phyloP scores from a whole-genome alignment of 768 basidiomycete species.

The Tricholoma terreum region DNA sequence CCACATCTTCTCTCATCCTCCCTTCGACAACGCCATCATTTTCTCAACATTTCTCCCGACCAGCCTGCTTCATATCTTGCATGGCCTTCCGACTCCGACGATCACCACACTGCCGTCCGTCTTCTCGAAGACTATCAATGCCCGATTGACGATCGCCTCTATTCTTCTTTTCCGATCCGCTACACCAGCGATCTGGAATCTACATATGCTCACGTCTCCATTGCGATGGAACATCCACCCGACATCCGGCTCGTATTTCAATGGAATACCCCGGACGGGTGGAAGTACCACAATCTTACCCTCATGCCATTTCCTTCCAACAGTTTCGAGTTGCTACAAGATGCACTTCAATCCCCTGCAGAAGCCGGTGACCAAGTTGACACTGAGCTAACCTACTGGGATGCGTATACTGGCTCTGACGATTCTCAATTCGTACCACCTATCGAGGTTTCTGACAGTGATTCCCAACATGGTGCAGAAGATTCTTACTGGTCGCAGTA shows the following conservation, averaged over 20 bases:
- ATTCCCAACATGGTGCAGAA: constrained; percentile 30
- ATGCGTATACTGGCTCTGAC: constrained; percentile 50
- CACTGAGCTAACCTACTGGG: constrained; percentile 67
- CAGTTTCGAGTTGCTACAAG: constrained; percentile 28
- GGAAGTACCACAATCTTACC: constrained; percentile 70
- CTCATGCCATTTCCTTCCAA: constrained; percentile 68
- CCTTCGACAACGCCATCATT: constrained; percentile 62
- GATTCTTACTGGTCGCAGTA: constrained; percentile 82
- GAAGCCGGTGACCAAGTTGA: constrained; percentile 30
- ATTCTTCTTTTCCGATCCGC: constrained; percentile 18
- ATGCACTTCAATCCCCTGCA: constrained; percentile 26
- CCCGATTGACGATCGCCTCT: constrained; percentile 39
- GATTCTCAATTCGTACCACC: constrained; percentile 19
- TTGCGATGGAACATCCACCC: constrained; percentile 31
- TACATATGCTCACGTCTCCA: constrained; percentile 53
- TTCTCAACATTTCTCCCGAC: constrained; percentile 52
- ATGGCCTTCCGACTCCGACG: constrained; percentile 52
- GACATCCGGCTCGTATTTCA: constrained; percentile 63
- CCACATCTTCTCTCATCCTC: constrained; percentile 56
- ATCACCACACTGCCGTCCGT: constrained; percentile 29
- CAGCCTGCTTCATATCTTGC: constrained; percentile 56
- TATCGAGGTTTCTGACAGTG: constrained; percentile 15
- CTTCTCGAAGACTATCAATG: constrained; percentile 41
- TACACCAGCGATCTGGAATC: constrained; percentile 49
- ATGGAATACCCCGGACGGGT: constrained; percentile 51